Base-by-base conservation (phyloP, 2,329 filamentous ascomycete genomes). In the Colletotrichum tabaci region DNA sequence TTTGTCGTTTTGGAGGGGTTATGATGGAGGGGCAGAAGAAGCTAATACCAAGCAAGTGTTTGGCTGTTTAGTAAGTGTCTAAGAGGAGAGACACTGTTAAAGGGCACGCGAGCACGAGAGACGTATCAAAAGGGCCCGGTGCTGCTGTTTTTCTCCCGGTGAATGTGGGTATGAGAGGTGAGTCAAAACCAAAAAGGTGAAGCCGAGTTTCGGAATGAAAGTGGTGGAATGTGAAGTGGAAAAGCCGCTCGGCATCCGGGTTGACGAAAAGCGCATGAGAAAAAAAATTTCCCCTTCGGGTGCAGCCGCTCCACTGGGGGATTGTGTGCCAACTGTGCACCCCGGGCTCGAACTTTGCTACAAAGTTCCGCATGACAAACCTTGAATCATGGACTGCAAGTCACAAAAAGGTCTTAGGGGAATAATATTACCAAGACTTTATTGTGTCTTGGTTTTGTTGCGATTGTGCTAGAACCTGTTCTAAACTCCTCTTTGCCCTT, bases 201-300 rank as follows among this genome's bases (percentile, higher is more conserved):
- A 53, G 64, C 57, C 63, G 63, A 71, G 58, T 58, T 63, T 58
- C 64, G 68, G 68, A 58, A 56, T 49, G 23, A 57, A 26, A 40
- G 15, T 60, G 57, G 47, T 23, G n/a, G n/a, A 49, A 18, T 40
- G 16, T 18, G 21, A 52, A 42, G 64, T 60, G 65, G 30, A 58
- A 47, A 63, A 53, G 58, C 53, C 52, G 52, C 57, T 60, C 56
- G 67, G 62, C 35, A 47, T 23, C 9, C 8, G 35, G 16, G 21
- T 30, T 62, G 68, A 66, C 52, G 50, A 67, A 67, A 67, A 68
- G n/a, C 18, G 58, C 57, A 53, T 57, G 50, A 10, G 9, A 10
- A 67, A 71, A 67, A 68, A 71, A 71, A 68, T 26, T 66, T 63
- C 68, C 65, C 50, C 58, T 53, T 68, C 64, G 68, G 68, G 65